Evolutionary conservation across 352 stramenopile genomes (phyloP).

Genomic region (Pythium scleroteichum): DNA sequence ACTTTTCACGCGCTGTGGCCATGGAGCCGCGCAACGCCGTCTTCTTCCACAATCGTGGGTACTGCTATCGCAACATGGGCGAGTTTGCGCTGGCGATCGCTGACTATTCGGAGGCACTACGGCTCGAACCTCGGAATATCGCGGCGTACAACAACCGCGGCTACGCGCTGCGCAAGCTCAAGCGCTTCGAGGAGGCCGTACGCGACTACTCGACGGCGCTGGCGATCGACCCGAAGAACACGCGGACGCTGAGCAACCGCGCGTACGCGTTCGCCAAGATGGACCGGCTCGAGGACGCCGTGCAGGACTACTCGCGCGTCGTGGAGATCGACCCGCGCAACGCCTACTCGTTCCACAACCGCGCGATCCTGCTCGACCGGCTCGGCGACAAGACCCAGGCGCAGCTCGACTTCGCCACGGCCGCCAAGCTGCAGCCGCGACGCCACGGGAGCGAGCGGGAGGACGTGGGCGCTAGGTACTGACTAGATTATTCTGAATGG

Average conservation of each 20-base stretch:
- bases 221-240: slow-evolving; percentile 70
- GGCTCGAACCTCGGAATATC: slow-evolving; percentile 66
- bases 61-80: slow-evolving; percentile 83
- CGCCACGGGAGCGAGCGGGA: neutral
- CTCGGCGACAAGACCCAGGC: slow-evolving; percentile 47
- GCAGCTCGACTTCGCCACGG: slow-evolving; percentile 42
- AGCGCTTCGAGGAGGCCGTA: slow-evolving; percentile 64
- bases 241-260: slow-evolving; percentile 82
- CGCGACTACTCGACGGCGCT: slow-evolving; percentile 78
- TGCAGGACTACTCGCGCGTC: slow-evolving; percentile 80
- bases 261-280: slow-evolving; percentile 87
- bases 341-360: slow-evolving; percentile 84
- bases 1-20: slow-evolving; percentile 65
- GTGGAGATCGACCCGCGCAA: slow-evolving; percentile 70
- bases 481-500: neutral
- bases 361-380: slow-evolving; percentile 78
- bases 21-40: slow-evolving; percentile 75
- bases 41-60: slow-evolving; percentile 86
- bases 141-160: slow-evolving; percentile 85
- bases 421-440: slow-evolving; percentile 15
- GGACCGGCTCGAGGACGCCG: slow-evolving; percentile 55
- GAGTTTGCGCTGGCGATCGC: slow-evolving; percentile 63
- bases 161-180: slow-evolving; percentile 79
- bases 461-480: neutral
- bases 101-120: slow-evolving; percentile 68